These are phyloP conservation scores for Melaleuca alternifolia DNA, from an alignment of 345 rosid species.

Conservation along the genomic window DNA sequence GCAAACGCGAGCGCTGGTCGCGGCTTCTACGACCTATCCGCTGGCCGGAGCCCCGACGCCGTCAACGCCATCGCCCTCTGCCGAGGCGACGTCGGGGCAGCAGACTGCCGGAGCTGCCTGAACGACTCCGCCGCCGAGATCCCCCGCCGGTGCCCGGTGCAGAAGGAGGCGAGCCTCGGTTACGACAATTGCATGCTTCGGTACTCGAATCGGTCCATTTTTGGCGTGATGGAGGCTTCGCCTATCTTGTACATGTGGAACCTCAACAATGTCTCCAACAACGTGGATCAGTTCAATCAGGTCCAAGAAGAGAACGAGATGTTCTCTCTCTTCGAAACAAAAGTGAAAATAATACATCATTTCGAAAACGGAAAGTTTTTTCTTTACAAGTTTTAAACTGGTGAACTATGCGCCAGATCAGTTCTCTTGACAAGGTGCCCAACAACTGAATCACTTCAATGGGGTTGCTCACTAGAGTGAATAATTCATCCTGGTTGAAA, in stretches of 20 bases:
- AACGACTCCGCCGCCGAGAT: not conserved
- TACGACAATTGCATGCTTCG: not conserved
- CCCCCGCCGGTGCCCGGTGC: not conserved
- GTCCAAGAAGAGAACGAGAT: not conserved
- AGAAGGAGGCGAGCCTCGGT: not conserved
- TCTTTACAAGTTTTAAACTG: too few species aligned
- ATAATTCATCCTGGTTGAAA: not conserved
- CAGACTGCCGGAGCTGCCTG: not conserved
- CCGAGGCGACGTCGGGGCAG: not conserved
- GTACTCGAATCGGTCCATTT: not conserved
- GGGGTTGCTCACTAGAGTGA: too few species aligned
- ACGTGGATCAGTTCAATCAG: not conserved
- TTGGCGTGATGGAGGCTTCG: not conserved
- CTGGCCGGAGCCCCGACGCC: not conserved
- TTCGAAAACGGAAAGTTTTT: not conserved
- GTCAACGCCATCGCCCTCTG: not conserved
- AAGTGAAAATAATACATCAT: too few species aligned
- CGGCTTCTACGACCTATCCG: not conserved
- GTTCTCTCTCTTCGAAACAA: too few species aligned
- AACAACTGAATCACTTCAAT: too few species aligned
- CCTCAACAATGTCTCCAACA: not conserved
- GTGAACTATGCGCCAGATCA: too few species aligned
- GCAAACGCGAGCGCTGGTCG: rapidly evolving
- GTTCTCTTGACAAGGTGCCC: too few species aligned
- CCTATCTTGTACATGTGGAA: not conserved